phyloP scores from a whole-genome alignment of 2,329 filamentous ascomycete genomes.

The Colletotrichum eremochloae region DNA sequence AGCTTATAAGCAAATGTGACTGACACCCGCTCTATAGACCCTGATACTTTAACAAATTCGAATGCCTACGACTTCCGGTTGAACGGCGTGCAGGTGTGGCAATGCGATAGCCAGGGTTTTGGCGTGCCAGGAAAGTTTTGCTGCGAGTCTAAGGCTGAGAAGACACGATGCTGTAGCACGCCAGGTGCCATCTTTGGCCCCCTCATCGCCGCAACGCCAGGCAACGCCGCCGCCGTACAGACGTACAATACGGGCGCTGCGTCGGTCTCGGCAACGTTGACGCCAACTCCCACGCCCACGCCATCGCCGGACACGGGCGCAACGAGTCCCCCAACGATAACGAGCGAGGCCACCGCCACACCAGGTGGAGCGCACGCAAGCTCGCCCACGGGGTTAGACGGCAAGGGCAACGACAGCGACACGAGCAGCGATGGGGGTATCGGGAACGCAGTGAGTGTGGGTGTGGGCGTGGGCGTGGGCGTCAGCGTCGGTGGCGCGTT shows the following conservation, averaged over 20 bases:
- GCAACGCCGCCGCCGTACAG: conserved; percentile 31
- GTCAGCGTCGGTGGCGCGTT: conserved; percentile 27
- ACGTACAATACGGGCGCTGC: conserved; percentile 16
- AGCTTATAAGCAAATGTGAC: background rate
- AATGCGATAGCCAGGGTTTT: conserved; percentile 32
- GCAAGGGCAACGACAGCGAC: too few relatives aligned
- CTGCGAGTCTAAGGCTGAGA: conserved; percentile 37
- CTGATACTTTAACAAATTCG: conserved; percentile 26
- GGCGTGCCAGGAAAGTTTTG: conserved; percentile 37
- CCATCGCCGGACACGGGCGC: background rate
- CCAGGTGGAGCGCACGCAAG: background rate
- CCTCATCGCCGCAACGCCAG: conserved; percentile 32
- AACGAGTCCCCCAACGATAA: conserved; percentile 19
- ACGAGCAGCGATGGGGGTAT: background rate
- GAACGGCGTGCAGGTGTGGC: conserved; percentile 40
- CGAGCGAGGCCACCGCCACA: conserved; percentile 19
- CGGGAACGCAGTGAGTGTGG: conserved; percentile 14
- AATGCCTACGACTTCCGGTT: conserved; percentile 36
- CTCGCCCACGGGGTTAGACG: conserved; percentile 4
- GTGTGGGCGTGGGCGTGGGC: conserved; percentile 25
- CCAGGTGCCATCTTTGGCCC: conserved; percentile 31
- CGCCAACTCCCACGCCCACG: background rate
- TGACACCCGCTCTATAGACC: conserved; percentile 4
- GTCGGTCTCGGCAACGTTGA: conserved; percentile 11
- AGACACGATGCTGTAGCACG: conserved; percentile 39